Base-by-base conservation (phyloP, 306 rosid genomes). In the Urtica urens region DNA sequence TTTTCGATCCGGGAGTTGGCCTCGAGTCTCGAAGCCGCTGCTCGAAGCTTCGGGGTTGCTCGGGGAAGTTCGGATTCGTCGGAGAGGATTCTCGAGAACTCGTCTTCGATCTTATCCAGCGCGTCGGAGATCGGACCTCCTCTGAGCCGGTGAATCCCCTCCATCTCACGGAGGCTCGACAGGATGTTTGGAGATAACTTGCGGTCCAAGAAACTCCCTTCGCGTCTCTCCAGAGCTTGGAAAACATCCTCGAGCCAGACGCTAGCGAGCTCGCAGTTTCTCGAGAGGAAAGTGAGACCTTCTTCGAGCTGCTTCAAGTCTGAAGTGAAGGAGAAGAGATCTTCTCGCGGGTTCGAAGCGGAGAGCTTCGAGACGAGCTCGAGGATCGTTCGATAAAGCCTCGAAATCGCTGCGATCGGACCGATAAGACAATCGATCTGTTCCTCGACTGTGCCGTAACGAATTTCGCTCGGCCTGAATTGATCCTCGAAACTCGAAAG, bases 61-160 rank as follows among this genome's bases (percentile, higher is more conserved):
- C n/a, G n/a, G n/a, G n/a, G n/a, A n/a, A n/a, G n/a, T n/a, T n/a
- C n/a, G n/a, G n/a, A n/a, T n/a, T n/a, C n/a, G n/a, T n/a, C n/a
- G n/a, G n/a, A n/a, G 52, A 0, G 66, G 51, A 38, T 57, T 71
- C 41, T 69, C 79, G 33, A 23, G 65, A 90, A 85, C 60, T 78
- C 87, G 18, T 44, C 51, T 68, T 79, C 87, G 16, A 90, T 74
- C 39, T 72, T 79, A 70, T 77, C 77, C 33, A 73, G 72, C 30
- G 99, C 85, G 19, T 56, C 63, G 46, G 59, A n/a, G n/a, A 90
- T 80, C 75, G 63, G 18, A 20, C 99, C 97, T 66, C 94, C 85
- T 16, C 66, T 69, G 15, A 62, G 55, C 49, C 62, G 62, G 16
- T 75, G 68, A 42, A 38, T 21, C 18, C 38, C 58, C 58, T 69